phyloP scores from a whole-genome alignment of 78 protist genomes.

The Bigelowiella natans region DNA sequence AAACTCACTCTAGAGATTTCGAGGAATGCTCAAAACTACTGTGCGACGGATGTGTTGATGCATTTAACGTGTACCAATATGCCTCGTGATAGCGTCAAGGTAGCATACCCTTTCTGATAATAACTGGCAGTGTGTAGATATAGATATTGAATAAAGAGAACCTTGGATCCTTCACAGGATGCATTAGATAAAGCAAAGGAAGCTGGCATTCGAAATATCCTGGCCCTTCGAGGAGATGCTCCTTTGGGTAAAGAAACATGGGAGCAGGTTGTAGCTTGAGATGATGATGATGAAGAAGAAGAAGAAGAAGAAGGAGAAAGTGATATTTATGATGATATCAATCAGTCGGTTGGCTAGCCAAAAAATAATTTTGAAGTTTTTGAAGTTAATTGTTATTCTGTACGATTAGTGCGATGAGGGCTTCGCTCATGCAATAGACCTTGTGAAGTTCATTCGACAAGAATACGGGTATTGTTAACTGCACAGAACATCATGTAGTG shows the following conservation, averaged over 20 bases:
- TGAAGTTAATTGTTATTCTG: neutral
- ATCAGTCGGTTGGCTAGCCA: no score
- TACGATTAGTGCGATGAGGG: slow-evolving; percentile 11
- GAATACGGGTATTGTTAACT: slow-evolving; percentile 45
- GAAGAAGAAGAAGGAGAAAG: neutral
- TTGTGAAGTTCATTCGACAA: slow-evolving; percentile 65
- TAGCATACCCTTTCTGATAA: no score
- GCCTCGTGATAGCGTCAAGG: neutral
- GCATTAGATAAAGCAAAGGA: neutral
- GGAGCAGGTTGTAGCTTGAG: neutral
- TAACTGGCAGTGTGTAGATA: no score
- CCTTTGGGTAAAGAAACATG: slow-evolving; percentile 1
- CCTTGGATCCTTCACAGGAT: neutral
- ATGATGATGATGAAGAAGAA: neutral
- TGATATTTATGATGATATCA: neutral
- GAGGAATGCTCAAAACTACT: neutral
- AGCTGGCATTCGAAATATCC: neutral
- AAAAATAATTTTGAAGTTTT: no score
- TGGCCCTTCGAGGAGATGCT: slow-evolving; percentile 12
- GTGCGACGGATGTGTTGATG: slow-evolving; percentile 9
- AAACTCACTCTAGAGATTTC: neutral
- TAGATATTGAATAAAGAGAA: no score
- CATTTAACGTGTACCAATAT: slow-evolving; percentile 21
- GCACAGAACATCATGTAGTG: neutral
- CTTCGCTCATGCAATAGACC: slow-evolving; percentile 69